These are phyloP conservation scores for Blastobotrys persicus DNA, from an alignment of 1,139 yeast genomes.

Conservation along the genomic window DNA sequence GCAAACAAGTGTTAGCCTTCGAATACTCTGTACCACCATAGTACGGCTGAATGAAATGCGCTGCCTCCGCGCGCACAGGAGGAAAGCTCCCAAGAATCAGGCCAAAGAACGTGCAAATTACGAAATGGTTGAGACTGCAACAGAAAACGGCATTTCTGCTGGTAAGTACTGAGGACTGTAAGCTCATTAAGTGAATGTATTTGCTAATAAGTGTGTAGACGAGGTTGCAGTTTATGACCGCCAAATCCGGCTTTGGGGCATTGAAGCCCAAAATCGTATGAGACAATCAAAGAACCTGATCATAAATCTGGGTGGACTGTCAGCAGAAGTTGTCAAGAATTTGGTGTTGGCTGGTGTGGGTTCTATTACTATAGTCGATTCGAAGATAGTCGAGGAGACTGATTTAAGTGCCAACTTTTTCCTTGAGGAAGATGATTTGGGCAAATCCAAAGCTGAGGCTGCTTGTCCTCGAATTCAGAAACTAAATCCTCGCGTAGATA, in stretches of 20 bases:
- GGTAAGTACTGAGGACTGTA: conserved; percentile 8
- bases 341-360: conserved; percentile 88
- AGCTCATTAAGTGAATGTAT: background rate
- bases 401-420: conserved; percentile 82
- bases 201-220: conserved; percentile 41
- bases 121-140: no score
- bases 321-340: conserved; percentile 80
- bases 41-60: no score
- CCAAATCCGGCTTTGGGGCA: conserved; percentile 95
- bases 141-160: no score
- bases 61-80: no score
- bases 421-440: conserved; percentile 45
- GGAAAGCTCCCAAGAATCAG: no score
- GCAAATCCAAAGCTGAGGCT: conserved; percentile 50
- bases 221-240: conserved; percentile 93
- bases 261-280: conserved; percentile 79
- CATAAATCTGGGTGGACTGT: conserved; percentile 67
- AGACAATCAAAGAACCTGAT: conserved; percentile 69
- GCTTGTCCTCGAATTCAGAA: conserved; percentile 58
- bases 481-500: conserved; percentile 70
- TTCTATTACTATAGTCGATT: conserved; percentile 66
- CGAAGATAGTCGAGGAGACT: conserved; percentile 50
- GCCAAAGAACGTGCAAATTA: no score
- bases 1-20: no score
- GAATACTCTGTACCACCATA: no score